Conservation (phyloP, 352 stramenopile genomes). For the Blastocystis sp. region DNA sequence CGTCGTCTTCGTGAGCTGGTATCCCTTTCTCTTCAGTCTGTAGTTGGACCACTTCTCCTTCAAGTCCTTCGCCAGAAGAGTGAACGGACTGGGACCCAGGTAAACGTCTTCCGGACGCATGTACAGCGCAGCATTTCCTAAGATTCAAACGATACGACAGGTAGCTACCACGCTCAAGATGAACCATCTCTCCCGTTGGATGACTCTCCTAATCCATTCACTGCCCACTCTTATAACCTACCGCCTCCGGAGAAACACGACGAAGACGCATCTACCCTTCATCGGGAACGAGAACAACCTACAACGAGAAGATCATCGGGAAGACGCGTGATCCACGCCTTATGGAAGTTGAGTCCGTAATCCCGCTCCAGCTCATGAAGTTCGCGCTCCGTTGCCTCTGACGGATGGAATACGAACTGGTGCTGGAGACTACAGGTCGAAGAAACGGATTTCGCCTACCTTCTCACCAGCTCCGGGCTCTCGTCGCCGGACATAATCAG, state of each 20-base stretch:
- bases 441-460: background rate
- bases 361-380: background rate
- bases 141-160: too few species aligned
- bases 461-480: background rate
- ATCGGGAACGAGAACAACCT: background rate
- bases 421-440: background rate
- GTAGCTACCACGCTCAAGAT: too few species aligned
- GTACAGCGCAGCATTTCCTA: too few species aligned
- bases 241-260: background rate
- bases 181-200: too few species aligned
- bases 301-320: background rate
- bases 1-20: background rate
- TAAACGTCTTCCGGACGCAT: background rate
- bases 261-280: background rate
- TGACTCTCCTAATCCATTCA: too few species aligned
- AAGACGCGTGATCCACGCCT: background rate
- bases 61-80: background rate
- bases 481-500: conserved; percentile 5
- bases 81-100: background rate
- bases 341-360: background rate
- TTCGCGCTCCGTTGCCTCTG: background rate
- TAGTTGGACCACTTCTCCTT: conserved; percentile 13
- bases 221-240: too few species aligned
- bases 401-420: background rate
- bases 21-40: background rate